Evolutionary conservation across 805 yeast genomes (phyloP), one percentile per base, ranked within the genome.

Genomic region (Peterozyma toletana): DNA sequence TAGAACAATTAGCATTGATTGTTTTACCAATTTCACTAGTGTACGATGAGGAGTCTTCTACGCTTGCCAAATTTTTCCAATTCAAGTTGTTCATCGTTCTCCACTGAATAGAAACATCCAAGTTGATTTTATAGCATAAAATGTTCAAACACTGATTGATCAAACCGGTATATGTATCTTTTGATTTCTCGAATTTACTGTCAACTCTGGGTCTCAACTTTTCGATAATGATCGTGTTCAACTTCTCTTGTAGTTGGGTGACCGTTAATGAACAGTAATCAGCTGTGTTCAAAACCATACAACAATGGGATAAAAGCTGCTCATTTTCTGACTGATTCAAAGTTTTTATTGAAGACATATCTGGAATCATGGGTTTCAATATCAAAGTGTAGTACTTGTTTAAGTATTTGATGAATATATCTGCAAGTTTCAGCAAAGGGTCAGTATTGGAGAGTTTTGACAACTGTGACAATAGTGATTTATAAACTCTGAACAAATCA

Each of bases 251-350:
- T 38, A 93, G 64, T 57, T 93, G 97, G 11, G 72, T 73, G 2
- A 83, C 77, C 2, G 96, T 93, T 10, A 78, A 70, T 14, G 86
- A 76, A 47, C 96, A 82, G 59, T 90, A 93, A 57, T 91, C 96
- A 1, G 96, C 88, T 0, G 99, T 91, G 52, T 88, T 87, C 33
- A 91, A 64, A 9, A 89, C 74, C 56, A 87, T 66, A 29, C 93
- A 81, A 1, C 86, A 70, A 47, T 83, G 77, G 37, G 71, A 73
- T 15, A 86, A 64, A 1, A 86, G 80, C 50, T 85, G 91, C 11
- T 73, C 64, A 27, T 78, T 73, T 29, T 64, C 54, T 35, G 53
- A 44, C 1, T 60, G 59, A 17, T 67, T 63, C 9, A 54, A 58
- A 2, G 66, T 61, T 1, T 57, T 50, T 3, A 43, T 34, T 15